phyloP scores from a whole-genome alignment of 331 rosid genomes.

The Malus hybrid region DNA sequence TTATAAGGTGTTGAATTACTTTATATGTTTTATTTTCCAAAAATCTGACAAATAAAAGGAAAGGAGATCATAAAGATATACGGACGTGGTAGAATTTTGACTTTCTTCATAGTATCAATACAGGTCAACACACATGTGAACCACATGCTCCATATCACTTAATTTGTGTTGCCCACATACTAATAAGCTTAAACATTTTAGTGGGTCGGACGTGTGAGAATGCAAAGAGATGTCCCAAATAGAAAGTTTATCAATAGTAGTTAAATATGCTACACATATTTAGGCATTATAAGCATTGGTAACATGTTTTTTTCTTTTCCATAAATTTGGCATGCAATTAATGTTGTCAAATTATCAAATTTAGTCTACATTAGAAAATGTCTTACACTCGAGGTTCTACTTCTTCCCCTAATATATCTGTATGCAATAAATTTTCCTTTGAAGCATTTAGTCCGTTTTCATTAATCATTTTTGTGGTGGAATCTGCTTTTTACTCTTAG shows the following conservation, averaged over 20 bases:
- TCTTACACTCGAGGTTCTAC: background rate
- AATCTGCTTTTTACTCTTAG: background rate
- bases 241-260: background rate
- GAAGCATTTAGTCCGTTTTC: background rate
- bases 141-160: rapidly evolving
- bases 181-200: too few relatives aligned
- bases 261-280: background rate
- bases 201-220: too few relatives aligned
- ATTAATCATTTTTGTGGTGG: background rate
- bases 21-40: too few relatives aligned
- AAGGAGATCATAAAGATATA: too few relatives aligned
- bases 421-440: background rate
- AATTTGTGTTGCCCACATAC: background rate
- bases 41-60: too few relatives aligned
- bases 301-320: background rate
- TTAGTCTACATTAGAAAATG: too few relatives aligned
- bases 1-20: background rate
- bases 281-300: background rate
- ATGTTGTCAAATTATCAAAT: background rate
- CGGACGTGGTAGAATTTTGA: background rate
- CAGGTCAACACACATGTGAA: too few relatives aligned
- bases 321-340: background rate
- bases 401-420: background rate
- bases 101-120: too few relatives aligned
- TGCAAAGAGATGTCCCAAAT: background rate